These are phyloP conservation scores for Aspergillus ochraceus DNA, from an alignment of 2,329 filamentous ascomycete species.

Conservation along the genomic window DNA sequence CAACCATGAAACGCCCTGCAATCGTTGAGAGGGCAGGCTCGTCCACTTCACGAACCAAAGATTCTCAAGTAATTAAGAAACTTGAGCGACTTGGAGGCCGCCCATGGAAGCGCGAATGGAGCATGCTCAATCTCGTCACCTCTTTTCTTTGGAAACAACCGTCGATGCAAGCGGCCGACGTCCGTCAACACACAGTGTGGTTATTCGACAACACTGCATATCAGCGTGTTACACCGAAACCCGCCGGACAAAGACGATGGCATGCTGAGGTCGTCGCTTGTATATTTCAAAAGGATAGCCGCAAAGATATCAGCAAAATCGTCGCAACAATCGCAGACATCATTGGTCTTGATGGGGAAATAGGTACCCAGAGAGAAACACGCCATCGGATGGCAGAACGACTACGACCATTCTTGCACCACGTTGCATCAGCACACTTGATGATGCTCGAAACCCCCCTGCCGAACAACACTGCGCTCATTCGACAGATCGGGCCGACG, in stretches of 20 bases:
- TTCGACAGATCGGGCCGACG: conserved; percentile 65
- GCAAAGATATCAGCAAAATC: conserved; percentile 65
- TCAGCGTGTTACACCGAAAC: conserved; percentile 44
- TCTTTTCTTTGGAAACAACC: conserved; percentile 53
- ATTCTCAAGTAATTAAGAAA: conserved; percentile 8
- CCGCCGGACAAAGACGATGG: conserved; percentile 55
- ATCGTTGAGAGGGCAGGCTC: conserved; percentile 10
- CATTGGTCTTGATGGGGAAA: conserved; percentile 64
- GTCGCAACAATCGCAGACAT: conserved; percentile 70
- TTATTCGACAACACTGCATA: conserved; percentile 88
- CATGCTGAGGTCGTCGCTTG: conserved; percentile 80
- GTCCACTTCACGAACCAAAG: conserved; percentile 7
- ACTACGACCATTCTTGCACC: conserved; percentile 70
- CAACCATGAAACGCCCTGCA: not conserved
- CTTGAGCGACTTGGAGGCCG: conserved; percentile 9
- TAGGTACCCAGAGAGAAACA: conserved; percentile 50
- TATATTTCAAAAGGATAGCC: conserved; percentile 73
- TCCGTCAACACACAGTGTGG: conserved; percentile 75
- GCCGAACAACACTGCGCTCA: conserved; percentile 36
- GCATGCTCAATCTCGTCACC: conserved; percentile 24
- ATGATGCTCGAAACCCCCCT: conserved; percentile 66
- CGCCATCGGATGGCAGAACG: conserved; percentile 62
- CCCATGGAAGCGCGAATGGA: conserved; percentile 17
- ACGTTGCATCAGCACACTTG: conserved; percentile 68
- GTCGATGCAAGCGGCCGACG: conserved; percentile 59